Base-by-base conservation (phyloP, 2,329 filamentous ascomycete genomes). In the Aspergillus ruber region DNA sequence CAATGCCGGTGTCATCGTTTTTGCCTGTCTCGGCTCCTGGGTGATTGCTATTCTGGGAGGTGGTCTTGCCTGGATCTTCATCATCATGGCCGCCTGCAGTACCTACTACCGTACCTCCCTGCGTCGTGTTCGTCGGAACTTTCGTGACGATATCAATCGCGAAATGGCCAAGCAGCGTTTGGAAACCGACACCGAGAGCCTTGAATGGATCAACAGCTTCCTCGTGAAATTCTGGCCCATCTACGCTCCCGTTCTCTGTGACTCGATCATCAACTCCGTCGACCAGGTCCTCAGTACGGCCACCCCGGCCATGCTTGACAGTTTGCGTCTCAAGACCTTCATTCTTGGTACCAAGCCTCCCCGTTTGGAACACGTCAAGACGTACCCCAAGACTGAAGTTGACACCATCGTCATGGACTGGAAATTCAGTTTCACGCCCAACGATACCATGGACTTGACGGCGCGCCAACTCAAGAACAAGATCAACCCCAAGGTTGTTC, bases 201-300 rank as follows among this genome's bases (percentile, higher is more conserved):
- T 98, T 43, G 93, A 98, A 69, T 98, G 93, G 93, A 97, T 98
- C 69, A 98, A 98, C 76, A 95, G 89, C 59, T 98, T 98, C 73
- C 68, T 98, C 59, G 83, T 94, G 72, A 98, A 98, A 68, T 98
- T 98, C 74, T 98, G 93, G 93, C 93, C 93, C 52, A 98, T 98
- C 62, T 97, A 95, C 66, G 89, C 93, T 47, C 93, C 93, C 1
- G 88, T 97, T 8, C 80, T 98, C 10, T 91, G 90, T 51, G 83
- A 93, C 57, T 94, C 89, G 18, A 86, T 98, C 60, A 87, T 97
- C 70, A 89, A 84, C 66, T 90, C 90, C 0, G 93, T 97, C 42
- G 93, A 98, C 62, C 93, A 97, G 73, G 90, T 98, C 44, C 76
- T 98, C 48, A 96, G 90, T 63, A 90, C 88, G 0, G 84, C 90